These are phyloP conservation scores for Gossypium gossypioides DNA, from an alignment of 441 rosid genomes.

Conservation along the genomic window DNA sequence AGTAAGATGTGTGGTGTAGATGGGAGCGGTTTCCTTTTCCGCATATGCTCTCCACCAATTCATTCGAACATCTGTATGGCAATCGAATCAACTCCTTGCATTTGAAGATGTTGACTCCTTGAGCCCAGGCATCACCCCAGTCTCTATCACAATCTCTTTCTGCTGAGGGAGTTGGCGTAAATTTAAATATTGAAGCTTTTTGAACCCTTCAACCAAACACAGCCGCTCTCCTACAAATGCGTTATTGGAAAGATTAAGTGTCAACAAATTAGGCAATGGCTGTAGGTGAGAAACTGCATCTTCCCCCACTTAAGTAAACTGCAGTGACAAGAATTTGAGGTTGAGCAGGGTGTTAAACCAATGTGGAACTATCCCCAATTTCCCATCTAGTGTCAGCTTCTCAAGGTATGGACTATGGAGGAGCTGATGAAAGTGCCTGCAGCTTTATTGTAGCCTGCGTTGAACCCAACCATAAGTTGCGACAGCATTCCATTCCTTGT, in stretches of 20 bases:
- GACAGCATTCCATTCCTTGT: not conserved
- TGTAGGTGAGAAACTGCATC: constrained; percentile 16
- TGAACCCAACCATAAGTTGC: not conserved
- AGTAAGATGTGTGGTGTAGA: not conserved
- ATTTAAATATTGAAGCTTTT: constrained; percentile 18
- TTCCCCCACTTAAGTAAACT: constrained; percentile 21
- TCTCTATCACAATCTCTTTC: not conserved
- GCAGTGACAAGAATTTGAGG: constrained; percentile 5
- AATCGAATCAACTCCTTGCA: constrained; percentile 18
- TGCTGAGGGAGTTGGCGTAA: not conserved
- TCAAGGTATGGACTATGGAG: constrained; percentile 15
- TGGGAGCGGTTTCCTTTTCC: not conserved
- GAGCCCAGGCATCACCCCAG: not conserved
- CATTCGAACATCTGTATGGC: constrained; percentile 10
- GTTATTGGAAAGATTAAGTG: not conserved
- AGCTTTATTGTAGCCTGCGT: not conserved
- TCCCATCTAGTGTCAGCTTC: constrained; percentile 24
- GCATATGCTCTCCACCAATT: constrained; percentile 16
- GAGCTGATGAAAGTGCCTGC: constrained; percentile 4
- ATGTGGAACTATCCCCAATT: constrained; percentile 22
- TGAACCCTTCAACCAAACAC: constrained; percentile 18
- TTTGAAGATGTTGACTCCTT: constrained; percentile 1
- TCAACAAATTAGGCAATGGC: constrained; percentile 21
- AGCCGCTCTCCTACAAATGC: constrained; percentile 10
- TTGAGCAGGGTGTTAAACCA: constrained; percentile 21